Evolutionary conservation across 2,329 filamentous ascomycete genomes (phyloP), one percentile per base, ranked within the genome.

Genomic region (Sordariomycetes sp.): DNA sequence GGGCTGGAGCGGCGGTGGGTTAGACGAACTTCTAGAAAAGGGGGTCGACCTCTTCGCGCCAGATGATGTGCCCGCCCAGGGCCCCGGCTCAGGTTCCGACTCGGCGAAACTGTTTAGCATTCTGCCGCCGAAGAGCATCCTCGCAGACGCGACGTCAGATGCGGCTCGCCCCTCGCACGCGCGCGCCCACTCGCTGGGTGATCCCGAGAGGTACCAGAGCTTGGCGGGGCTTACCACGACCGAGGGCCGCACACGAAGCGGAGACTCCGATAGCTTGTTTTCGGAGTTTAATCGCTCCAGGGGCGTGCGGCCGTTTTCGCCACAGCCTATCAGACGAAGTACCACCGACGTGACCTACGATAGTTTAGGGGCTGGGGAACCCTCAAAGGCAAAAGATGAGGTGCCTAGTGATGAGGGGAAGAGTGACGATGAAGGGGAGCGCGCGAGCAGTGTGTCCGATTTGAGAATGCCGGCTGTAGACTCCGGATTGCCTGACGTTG

Each of bases 21-120:
- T 88, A 32, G 85, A 87, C 60, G 84, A 87, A 37, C 70, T 88
- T 3, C 71, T 88, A 3, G 84, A 87, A 60, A 81, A 79, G 65
- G 85, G 83, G 10, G 75, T 76, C 40, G 85, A 88, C 65, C 70
- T 87, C 20, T 85, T 85, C 60, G 80, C 79, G 2, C 72, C 66
- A 3, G 73, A 75, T 18, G 73, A 69, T 63, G 65, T 67, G 25
- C 61, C 57, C 10, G 53, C 54, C 16, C 48, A 56, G 28, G 66
- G 65, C 16, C 57, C 48, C 10, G 48, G 59, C 22, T 58, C 58
- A 28, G 60, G 71, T 58, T 68, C 68, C 61, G 71, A 65, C 60
- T 65, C 65, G 58, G 65, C 66, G 18, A 83, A 82, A 71, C 74
- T 87, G 63, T 87, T 86, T 69, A 84, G 81, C 65, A 85, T 86